Evolutionary conservation across 768 basidiomycete genomes (phyloP).

Genomic region (Pleurotus citrinopileatus): DNA sequence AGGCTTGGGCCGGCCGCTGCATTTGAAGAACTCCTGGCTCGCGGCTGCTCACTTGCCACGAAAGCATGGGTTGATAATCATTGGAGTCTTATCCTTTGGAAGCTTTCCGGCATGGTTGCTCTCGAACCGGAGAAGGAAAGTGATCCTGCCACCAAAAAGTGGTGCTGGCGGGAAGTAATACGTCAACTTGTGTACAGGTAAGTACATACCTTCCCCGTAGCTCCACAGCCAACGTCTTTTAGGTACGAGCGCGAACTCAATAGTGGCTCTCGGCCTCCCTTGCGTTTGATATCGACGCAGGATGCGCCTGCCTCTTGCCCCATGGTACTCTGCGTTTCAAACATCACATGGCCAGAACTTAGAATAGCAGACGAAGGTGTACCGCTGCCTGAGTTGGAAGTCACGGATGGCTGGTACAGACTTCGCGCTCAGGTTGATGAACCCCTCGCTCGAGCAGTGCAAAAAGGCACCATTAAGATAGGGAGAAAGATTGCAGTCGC

Average conservation of each 20-base stretch:
- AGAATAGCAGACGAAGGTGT: conserved; percentile 36
- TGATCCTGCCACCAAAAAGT: conserved; percentile 46
- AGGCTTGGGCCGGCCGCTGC: conserved; percentile 52
- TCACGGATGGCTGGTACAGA: conserved; percentile 98
- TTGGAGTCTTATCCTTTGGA: conserved; percentile 91
- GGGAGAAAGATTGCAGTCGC: conserved; percentile 84
- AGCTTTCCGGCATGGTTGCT: conserved; percentile 80
- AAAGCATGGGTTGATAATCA: conserved; percentile 90
- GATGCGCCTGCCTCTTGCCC: conserved; percentile 79
- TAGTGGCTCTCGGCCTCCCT: conserved; percentile 70
- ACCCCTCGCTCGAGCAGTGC: conserved; percentile 67
- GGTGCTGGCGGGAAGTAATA: conserved; percentile 83
- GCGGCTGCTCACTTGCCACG: conserved; percentile 68
- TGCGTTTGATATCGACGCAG: conserved; percentile 78
- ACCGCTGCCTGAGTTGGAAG: conserved; percentile 64
- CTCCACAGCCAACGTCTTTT: not conserved
- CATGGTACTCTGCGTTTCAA: conserved; percentile 83
- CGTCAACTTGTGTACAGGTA: conserved; percentile 86
- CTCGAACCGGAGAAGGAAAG: conserved; percentile 64
- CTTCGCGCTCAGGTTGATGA: conserved; percentile 75
- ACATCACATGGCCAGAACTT: conserved; percentile 53
- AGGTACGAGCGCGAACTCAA: conserved; percentile 92
- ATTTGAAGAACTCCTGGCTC: conserved; percentile 47
- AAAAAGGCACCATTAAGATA: conserved; percentile 59
- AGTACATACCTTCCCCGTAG: not conserved